phyloP scores from a whole-genome alignment of 306 rosid genomes.

The Citrullus colocynthis region DNA sequence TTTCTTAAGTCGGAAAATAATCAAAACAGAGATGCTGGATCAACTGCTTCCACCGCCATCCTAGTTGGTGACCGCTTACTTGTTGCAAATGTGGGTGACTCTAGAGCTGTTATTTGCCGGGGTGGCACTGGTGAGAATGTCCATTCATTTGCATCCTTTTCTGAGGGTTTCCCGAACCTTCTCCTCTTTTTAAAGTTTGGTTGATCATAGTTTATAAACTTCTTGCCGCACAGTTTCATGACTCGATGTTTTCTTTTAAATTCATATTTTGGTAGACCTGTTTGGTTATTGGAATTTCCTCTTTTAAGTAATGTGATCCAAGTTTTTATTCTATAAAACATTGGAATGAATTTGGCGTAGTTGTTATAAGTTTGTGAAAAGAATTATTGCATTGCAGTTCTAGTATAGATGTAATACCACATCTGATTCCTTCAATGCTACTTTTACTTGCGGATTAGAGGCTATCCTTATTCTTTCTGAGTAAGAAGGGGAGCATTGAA shows the following conservation, averaged over 20 bases:
- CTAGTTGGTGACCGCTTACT: constrained; percentile 91
- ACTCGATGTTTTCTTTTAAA: background rate
- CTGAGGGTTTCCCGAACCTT: background rate
- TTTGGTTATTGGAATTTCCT: background rate
- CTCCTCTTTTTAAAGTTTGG: background rate
- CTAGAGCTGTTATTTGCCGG: constrained; percentile 89
- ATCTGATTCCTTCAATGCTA: background rate
- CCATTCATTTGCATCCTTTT: background rate
- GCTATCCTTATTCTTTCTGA: background rate
- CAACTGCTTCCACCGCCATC: constrained; percentile 96
- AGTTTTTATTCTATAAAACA: background rate
- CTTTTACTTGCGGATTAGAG: background rate
- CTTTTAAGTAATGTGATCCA: background rate
- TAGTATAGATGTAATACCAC: background rate
- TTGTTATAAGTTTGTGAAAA: background rate
- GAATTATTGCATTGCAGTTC: background rate
- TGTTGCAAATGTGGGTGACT: constrained; percentile 96
- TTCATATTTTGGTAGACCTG: background rate
- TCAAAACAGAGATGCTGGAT: constrained; percentile 88
- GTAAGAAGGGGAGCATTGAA: background rate
- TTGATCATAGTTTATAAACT: background rate
- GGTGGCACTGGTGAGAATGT: constrained; percentile 62
- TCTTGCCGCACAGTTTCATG: background rate
- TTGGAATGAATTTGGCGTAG: background rate
- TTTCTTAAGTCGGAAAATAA: constrained; percentile 79